Evolutionary conservation across 202 grass and related monocot genomes (phyloP).

Genomic region (Zizania palustris): DNA sequence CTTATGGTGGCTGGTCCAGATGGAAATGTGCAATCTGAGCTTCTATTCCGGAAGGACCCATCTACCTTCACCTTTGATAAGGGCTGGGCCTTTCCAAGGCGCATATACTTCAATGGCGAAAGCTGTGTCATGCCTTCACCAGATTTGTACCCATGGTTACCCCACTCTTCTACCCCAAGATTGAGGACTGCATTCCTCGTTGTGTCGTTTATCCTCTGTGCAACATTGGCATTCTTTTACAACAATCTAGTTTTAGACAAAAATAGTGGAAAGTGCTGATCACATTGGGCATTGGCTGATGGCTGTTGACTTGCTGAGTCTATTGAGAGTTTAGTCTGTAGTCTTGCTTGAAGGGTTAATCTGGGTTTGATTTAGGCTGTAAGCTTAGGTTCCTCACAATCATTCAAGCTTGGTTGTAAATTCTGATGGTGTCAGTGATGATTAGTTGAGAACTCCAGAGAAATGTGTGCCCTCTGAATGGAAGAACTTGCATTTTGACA

Average conservation of each 20-base stretch:
- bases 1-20: slow-evolving; percentile 64
- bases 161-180: slow-evolving; percentile 45
- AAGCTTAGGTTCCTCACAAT: not conserved
- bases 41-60: slow-evolving; percentile 67
- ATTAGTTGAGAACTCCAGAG: not conserved
- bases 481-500: not conserved
- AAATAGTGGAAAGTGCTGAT: slow-evolving; percentile 20
- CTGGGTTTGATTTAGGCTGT: not conserved
- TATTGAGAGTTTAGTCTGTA: slow-evolving; percentile 20
- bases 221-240: slow-evolving; percentile 34
- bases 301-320: slow-evolving; percentile 5
- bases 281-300: not conserved
- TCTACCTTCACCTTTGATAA: slow-evolving; percentile 65
- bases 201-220: slow-evolving; percentile 10
- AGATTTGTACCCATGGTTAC: slow-evolving; percentile 73
- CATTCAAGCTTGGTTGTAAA: slow-evolving; percentile 5
- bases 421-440: not conserved
- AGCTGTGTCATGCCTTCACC: slow-evolving; percentile 85
- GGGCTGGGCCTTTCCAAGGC: slow-evolving; percentile 82
- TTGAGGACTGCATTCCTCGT: slow-evolving; percentile 26
- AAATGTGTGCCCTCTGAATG: not conserved
- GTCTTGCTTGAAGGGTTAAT: slow-evolving; percentile 23
- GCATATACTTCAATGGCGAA: slow-evolving; percentile 89
- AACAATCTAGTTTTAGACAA: slow-evolving; percentile 35
- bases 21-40: slow-evolving; percentile 81